A percentile compares a stretch with the other conserved stretches of the same genome.
Evolutionary conservation across 495 filamentous ascomycete species (phyloP).

Genomic region (Trypethelium eluteriae): DNA sequence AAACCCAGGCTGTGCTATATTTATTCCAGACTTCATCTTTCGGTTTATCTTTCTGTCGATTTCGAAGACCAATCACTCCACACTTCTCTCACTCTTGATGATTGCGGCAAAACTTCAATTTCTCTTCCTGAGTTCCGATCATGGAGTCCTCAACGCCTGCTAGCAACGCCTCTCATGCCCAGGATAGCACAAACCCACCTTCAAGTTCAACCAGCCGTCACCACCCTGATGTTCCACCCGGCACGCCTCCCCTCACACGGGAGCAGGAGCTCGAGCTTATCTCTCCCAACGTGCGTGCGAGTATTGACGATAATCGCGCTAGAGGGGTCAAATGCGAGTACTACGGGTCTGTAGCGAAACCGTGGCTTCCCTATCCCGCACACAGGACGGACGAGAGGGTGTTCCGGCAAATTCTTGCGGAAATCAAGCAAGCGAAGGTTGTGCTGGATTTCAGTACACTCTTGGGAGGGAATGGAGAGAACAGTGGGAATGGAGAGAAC

Average conservation of each 20-base stretch:
- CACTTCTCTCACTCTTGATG: background rate
- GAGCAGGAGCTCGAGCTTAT: slow-evolving; percentile 1
- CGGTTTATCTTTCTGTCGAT: background rate
- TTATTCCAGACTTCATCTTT: background rate
- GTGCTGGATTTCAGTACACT: background rate
- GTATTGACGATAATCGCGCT: slow-evolving; percentile 1
- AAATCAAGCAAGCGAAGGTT: slow-evolving; percentile 7
- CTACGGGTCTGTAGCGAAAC: slow-evolving; percentile 6
- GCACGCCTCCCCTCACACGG: background rate
- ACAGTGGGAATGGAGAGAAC: background rate
- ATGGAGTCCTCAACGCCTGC: background rate
- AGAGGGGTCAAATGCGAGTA: background rate
- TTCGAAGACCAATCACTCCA: background rate
- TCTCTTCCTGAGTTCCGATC: background rate
- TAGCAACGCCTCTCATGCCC: background rate
- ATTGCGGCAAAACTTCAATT: background rate
- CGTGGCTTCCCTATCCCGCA: background rate
- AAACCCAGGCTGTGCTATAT: background rate
- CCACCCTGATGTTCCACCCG: background rate
- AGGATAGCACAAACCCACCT: background rate
- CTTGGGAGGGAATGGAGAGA: background rate
- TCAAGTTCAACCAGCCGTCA: background rate
- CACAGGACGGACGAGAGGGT: background rate
- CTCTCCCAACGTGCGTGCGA: slow-evolving; percentile 1
- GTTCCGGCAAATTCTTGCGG: background rate